phyloP scores from a whole-genome alignment of 495 filamentous ascomycete genomes.

The Cercophora samala region DNA sequence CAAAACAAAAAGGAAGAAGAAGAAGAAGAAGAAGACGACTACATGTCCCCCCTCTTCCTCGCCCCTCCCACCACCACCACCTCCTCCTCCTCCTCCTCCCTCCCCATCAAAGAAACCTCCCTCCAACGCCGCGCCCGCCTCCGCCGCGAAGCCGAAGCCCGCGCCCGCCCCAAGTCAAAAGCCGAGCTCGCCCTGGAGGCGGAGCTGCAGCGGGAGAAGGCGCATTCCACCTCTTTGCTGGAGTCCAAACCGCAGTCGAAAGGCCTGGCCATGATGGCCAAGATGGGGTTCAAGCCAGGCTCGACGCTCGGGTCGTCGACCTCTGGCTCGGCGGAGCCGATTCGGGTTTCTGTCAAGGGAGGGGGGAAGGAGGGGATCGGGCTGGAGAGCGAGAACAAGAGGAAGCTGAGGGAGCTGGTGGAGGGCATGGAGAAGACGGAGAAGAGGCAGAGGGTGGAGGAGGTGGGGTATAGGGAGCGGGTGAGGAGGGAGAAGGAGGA shows the following conservation, averaged over 20 bases:
- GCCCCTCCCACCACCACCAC: constrained; percentile 6
- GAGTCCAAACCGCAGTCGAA: constrained; percentile 53
- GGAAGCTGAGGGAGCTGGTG: constrained; percentile 67
- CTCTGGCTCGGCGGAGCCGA: constrained; percentile 49
- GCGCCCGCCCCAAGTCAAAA: constrained; percentile 69
- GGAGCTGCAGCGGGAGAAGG: constrained; percentile 66
- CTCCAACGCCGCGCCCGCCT: constrained; percentile 55
- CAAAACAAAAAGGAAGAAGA: constrained; percentile 7
- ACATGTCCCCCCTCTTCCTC: constrained; percentile 63
- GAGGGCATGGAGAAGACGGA: constrained; percentile 47
- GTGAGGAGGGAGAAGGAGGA: constrained; percentile 69
- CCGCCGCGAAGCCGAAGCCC: constrained; percentile 56
- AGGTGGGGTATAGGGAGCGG: constrained; percentile 73
- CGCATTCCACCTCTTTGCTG: constrained; percentile 67
- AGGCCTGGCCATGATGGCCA: constrained; percentile 94
- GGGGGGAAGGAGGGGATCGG: constrained; percentile 86
- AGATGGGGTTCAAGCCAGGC: constrained; percentile 76
- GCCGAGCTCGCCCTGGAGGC: constrained; percentile 71
- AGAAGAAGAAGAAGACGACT: constrained; percentile 57
- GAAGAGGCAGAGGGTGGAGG: constrained; percentile 64
- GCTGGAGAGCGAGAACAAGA: constrained; percentile 73
- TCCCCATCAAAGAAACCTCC: constrained; percentile 48
- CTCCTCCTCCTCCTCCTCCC: neutral
- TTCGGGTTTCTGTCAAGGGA: constrained; percentile 69
- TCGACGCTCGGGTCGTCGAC: constrained; percentile 57